Base-by-base conservation (phyloP, 2,329 filamentous ascomycete genomes). In the Eutypa lata region DNA sequence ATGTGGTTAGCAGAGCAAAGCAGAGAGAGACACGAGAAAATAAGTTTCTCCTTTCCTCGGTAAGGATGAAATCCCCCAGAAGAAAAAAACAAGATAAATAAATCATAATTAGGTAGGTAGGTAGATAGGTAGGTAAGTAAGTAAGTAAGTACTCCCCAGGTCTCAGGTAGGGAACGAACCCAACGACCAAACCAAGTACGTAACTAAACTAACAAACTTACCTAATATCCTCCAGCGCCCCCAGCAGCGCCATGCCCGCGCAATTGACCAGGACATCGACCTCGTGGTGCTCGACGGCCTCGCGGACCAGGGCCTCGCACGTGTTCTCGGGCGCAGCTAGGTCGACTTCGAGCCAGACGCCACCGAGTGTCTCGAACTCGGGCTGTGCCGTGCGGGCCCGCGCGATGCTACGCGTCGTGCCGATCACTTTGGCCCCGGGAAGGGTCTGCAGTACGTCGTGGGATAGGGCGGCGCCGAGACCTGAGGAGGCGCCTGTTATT, bases 231-330 rank as follows among this genome's bases (percentile, higher is more conserved):
- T 56, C 53, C 13, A 56, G 7, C 3, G 44, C 53, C 14, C 46
- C 53, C 35, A 56, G 18, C 33, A 52, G 49, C 44, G 46, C 48
- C 31, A 53, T 53, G 7, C 53, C 53, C 8, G 53, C 53, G 50
- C 53, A 51, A 28, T 56, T 56, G n/a, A 56, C 53, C 18, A 56
- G 53, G 40, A 56, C 51, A 26, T 56, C 53, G 48, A 56, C 38
- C 37, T 38, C 53, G 38, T 52, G 51, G 28, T 56, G 28, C 33
- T 28, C 48, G 40, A 50, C 51, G 33, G 46, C 43, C 33, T 43
- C 26, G 18, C 45, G 48, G 53, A 56, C 48, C 45, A n/a, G 45
- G 19, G 43, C 40, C 44, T 40, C 47, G 38, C 51, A 50, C 45
- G 53, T 51, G 7, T 47, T 43, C 33, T 53, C 42, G n/a, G 51